Evolutionary conservation across 2,329 filamentous ascomycete genomes (phyloP).

Genomic region (Fusarium caatingaense): DNA sequence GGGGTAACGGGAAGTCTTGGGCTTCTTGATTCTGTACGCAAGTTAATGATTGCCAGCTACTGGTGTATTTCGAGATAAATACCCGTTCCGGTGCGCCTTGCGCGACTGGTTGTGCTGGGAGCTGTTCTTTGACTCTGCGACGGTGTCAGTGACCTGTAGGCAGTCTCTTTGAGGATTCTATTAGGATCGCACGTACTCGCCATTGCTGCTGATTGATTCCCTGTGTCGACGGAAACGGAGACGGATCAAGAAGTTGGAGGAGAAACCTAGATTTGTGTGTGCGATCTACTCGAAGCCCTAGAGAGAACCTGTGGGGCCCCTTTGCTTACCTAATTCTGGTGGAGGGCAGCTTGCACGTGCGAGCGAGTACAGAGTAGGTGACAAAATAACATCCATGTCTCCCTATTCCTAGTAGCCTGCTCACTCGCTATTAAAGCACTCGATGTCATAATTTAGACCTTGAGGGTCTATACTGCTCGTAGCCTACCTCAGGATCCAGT

Average conservation of each 20-base stretch:
- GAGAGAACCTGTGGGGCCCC: conserved; percentile 33
- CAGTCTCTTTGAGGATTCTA: not conserved
- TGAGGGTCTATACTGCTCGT: no score
- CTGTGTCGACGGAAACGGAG: conserved; percentile 40
- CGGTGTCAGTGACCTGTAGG: conserved; percentile 34
- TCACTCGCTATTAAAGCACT: no score
- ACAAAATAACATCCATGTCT: no score
- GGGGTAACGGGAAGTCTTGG: conserved; percentile 98
- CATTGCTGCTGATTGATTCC: conserved; percentile 53
- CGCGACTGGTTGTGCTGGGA: conserved; percentile 98
- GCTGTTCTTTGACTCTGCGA: conserved; percentile 98
- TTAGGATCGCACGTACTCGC: conserved; percentile 51
- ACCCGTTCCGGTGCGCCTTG: conserved; percentile 99
- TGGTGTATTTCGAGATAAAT: conserved; percentile 56
- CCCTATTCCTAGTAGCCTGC: no score
- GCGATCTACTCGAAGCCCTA: conserved; percentile 45
- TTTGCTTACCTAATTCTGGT: conserved; percentile 35
- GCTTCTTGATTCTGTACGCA: conserved; percentile 95
- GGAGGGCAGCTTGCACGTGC: conserved; percentile 22
- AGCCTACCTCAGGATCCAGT: no score
- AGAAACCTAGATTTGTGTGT: conserved; percentile 49
- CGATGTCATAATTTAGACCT: no score
- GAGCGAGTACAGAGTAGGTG: not conserved
- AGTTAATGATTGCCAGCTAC: conserved; percentile 32
- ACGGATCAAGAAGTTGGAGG: conserved; percentile 45